Evolutionary conservation across 768 basidiomycete genomes (phyloP), one percentile per base, ranked within the genome.

Genomic region (Termitomyces sp.): DNA sequence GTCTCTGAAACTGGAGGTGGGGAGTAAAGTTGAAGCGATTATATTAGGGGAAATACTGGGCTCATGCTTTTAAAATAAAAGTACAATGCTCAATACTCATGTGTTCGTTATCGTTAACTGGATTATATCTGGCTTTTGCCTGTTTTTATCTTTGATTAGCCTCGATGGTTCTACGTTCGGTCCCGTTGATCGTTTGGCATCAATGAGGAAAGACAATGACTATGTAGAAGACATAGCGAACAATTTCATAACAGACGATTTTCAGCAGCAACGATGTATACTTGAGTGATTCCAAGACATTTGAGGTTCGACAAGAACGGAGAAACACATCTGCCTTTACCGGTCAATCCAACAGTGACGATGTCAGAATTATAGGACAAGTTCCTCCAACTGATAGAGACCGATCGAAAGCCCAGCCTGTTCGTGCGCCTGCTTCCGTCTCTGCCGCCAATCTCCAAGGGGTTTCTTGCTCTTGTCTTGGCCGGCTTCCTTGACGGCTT

Each of bases 341-440:
- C 8, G 22, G 8, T 36, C 2, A 5, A 36, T 18, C 34, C 49
- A 36, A 50, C 22, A 30, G 7, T 34, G 37, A 4, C 8, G 5
- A 44, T 36, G 37, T 40, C 24, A 13, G 36, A 14, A 37, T 47
- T 57, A 63, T 26, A 89, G 69, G 34, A 79, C 72, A 62, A 93
- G 74, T 64, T 90, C 87, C 63, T 92, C 90, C 59, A 92, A 66
- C 69, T 83, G 85, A 70, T 92, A 91, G 62, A 84, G 64, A 22
- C 88, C 87, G 55, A 90, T 75, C 34, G 76, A 78, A 55, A 83
- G 74, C 32, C 73, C 76, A 20, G 77, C 76, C 58, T 78, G 81
- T 62, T 84, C 82, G 36, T 78, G 79, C n/a, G 75, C 76, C 61
- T 76, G 71, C 69, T 81, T 85, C 66, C 74, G 77, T 65, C 83